Evolutionary conservation across 805 yeast species (phyloP).

Genomic region (Kodamaea neixiangensis): DNA sequence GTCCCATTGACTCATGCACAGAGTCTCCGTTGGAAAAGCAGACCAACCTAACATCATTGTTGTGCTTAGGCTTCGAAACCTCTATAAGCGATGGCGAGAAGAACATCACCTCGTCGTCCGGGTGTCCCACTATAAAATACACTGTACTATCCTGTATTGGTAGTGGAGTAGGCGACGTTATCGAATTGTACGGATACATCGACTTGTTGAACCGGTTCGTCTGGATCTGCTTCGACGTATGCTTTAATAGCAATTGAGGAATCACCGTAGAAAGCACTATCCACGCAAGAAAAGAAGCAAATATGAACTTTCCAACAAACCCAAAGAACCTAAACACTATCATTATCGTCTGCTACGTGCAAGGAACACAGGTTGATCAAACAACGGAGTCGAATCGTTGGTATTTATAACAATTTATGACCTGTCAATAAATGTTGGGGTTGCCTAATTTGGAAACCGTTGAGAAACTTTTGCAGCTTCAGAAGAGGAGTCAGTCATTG

Average conservation of each 20-base stretch:
- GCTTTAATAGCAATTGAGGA: constrained; percentile 38
- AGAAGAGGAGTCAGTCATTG: background rate
- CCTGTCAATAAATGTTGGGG: constrained; percentile 2
- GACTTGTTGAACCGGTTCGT: constrained; percentile 23
- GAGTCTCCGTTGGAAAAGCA: constrained; percentile 78
- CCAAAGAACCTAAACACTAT: constrained; percentile 6
- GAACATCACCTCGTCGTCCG: constrained; percentile 98
- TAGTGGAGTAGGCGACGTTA: constrained; percentile 34
- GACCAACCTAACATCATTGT: constrained; percentile 56
- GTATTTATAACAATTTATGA: background rate
- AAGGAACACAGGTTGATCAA: background rate
- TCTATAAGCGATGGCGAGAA: constrained; percentile 78
- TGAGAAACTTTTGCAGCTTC: background rate
- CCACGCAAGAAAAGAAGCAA: constrained; percentile 37
- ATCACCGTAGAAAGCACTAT: constrained; percentile 38
- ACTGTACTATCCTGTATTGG: constrained; percentile 38
- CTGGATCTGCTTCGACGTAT: constrained; percentile 30
- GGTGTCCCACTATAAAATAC: constrained; percentile 81
- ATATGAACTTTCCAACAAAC: constrained; percentile 17
- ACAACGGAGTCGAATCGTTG: background rate
- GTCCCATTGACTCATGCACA: constrained; percentile 68
- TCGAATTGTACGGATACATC: constrained; percentile 38
- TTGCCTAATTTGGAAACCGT: background rate
- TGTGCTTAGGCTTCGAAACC: constrained; percentile 44
- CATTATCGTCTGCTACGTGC: constrained; percentile 4